Evolutionary conservation across 1,139 yeast genomes (phyloP), one percentile per base, ranked within the genome.

Genomic region (Blastobotrys raffinosifermentans): DNA sequence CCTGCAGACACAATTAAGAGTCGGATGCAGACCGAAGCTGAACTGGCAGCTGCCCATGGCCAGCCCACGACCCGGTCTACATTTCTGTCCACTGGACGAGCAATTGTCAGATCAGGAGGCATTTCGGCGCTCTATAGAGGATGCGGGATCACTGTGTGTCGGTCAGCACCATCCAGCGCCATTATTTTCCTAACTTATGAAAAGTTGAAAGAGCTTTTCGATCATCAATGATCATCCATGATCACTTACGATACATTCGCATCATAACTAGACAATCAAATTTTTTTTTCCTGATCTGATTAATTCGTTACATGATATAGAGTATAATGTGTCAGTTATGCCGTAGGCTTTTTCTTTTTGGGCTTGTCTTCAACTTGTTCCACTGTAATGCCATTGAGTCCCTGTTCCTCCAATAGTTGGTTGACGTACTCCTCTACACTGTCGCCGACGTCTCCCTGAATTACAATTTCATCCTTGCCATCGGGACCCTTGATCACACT

Each of bases 391-490:
- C 83, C 87, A 39, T 77, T 70, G 48, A 89, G 65, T 0, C 94
- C 95, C 64, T 85, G 82, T 50, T 86, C 94, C 51, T 78, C 78
- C 52, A 89, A 69, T 48, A 87, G 64, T 37, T 74, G 75, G 39
- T 72, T 76, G 44, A 89, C 75, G 54, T 82, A 84, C 11, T 68
- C 82, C 55, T 82, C 93, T 17, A 91, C 94, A 54, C 83, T 95
- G 50, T 87, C 96, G 46, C 89, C 82, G 32, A 89, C 93, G 61
- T 91, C 98, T 51, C 98, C 98, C 65, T 89, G 97, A 41, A 89
- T 82, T 45, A 86, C 75, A 40, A 89, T 77, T 56, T 89, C 97
- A 47, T 89, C 96, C 57, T 82, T 83, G 63, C 89, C 89, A 50
- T 89, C 97, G 8, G 80, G 91, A 46, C 80, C 82, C 64, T 89